Evolutionary conservation across 2,329 filamentous ascomycete species (phyloP), one percentile per base, ranked within the genome.

Genomic region (Arthrobotrys musiformis): DNA sequence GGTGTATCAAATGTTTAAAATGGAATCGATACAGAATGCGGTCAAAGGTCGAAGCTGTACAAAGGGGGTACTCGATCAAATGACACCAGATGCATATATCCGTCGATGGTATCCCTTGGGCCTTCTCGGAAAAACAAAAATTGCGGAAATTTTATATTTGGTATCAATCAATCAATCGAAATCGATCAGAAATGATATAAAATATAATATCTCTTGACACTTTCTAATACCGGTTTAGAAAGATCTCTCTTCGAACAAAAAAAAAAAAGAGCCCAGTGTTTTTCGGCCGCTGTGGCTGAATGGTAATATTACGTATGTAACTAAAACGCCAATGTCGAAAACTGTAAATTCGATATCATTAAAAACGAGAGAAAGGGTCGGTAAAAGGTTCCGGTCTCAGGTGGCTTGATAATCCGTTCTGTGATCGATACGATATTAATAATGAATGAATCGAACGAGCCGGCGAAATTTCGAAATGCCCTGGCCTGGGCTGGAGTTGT

Each of bases 141-240:
- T n/a, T n/a, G n/a, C n/a, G n/a, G n/a, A n/a, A n/a, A n/a, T n/a
- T n/a, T n/a, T n/a, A n/a, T n/a, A n/a, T n/a, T n/a, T n/a, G n/a
- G n/a, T n/a, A n/a, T n/a, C n/a, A n/a, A n/a, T n/a, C n/a, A n/a
- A n/a, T n/a, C n/a, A n/a, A n/a, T n/a, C n/a, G n/a, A n/a, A n/a
- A n/a, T n/a, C n/a, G n/a, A n/a, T n/a, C n/a, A n/a, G n/a, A n/a
- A n/a, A 7, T 1, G n/a, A 19, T 42, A 42, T 58, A 37, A 22
- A 56, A 17, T 19, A 26, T n/a, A 19, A 6, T 13, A 50, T 52
- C 61, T 66, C 61, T 48, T 66, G 61, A 37, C 48, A 52, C 40
- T 67, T 67, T 67, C 62, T 54, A 42, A 66, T 26, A 54, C 62
- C 46, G 54, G 62, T n/a, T n/a, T 37, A 54, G 33, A 40, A 56